Conservation (phyloP, 495 filamentous ascomycete species). For the Podospora didyma region DNA sequence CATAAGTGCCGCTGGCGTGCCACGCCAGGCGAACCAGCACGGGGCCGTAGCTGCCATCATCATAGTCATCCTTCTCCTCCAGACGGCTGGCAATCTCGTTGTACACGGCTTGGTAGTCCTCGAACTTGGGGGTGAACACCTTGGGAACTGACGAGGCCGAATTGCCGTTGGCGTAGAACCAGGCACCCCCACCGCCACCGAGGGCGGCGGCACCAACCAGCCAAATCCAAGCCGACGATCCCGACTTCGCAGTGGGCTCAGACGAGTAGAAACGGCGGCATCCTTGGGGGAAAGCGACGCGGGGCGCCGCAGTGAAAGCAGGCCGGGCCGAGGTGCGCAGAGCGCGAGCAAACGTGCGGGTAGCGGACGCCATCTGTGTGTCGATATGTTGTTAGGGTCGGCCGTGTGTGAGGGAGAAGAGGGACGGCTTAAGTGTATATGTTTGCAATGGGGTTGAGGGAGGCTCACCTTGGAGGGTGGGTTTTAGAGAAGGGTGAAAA, state of each 20-base stretch:
- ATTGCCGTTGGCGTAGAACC: constrained; percentile 57
- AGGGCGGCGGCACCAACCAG: constrained; percentile 51
- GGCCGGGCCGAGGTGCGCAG: constrained; percentile 52
- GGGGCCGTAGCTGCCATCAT: constrained; percentile 94
- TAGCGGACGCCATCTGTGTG: constrained; percentile 44
- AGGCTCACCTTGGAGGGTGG: not conserved
- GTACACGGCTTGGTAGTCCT: constrained; percentile 96
- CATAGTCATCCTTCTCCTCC: constrained; percentile 89
- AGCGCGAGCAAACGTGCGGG: constrained; percentile 53
- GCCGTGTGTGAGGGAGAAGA: too few relatives aligned
- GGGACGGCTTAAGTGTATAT: too few relatives aligned
- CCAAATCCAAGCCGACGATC: constrained; percentile 38
- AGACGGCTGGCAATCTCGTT: constrained; percentile 75
- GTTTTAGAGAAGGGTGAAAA: not conserved
- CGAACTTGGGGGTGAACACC: constrained; percentile 68
- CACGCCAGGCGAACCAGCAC: constrained; percentile 82
- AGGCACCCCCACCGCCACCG: constrained; percentile 58
- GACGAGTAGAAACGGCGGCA: constrained; percentile 76
- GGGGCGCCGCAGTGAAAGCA: constrained; percentile 44
- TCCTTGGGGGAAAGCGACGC: constrained; percentile 59
- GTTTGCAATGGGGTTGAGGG: constrained; percentile 11
- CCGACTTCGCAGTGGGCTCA: constrained; percentile 56
- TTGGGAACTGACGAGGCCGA: constrained; percentile 44
- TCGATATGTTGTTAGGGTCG: not conserved
- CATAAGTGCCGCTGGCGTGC: constrained; percentile 86